phyloP scores from a whole-genome alignment of 176 grass and related monocot genomes.

The Juncus effusus region DNA sequence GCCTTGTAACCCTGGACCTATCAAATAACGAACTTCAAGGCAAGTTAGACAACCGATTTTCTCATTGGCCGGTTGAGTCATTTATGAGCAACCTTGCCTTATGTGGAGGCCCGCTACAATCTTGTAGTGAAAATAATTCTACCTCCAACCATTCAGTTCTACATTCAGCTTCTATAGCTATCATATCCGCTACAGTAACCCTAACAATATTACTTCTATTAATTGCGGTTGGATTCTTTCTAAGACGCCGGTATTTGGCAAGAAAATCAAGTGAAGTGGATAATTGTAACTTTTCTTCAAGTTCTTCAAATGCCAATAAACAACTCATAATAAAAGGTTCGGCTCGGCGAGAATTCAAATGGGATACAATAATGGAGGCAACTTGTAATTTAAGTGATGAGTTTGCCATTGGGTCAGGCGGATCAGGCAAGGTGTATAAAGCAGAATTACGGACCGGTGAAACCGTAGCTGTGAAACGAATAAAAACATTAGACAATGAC shows the following conservation, averaged over 20 bases:
- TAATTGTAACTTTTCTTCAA: constrained; percentile 54
- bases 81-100: constrained; percentile 54
- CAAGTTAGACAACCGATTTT: constrained; percentile 45
- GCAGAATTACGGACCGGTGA: constrained; percentile 65
- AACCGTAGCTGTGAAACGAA: constrained; percentile 86
- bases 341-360: constrained; percentile 63
- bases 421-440: constrained; percentile 78
- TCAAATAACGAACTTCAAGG: constrained; percentile 66
- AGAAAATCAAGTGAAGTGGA: constrained; percentile 50
- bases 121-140: constrained; percentile 24
- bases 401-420: constrained; percentile 73
- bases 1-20: constrained; percentile 68
- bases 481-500: constrained; percentile 50
- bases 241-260: constrained; percentile 11
- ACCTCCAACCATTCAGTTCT: constrained; percentile 17
- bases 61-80: constrained; percentile 57
- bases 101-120: constrained; percentile 56
- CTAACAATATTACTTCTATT: constrained; percentile 47
- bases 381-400: constrained; percentile 78
- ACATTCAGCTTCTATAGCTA: constrained; percentile 47
- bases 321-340: constrained; percentile 64
- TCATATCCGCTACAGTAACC: constrained; percentile 65
- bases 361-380: constrained; percentile 95
- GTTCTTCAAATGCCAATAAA: constrained; percentile 37
- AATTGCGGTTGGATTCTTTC: constrained; percentile 30